Evolutionary conservation across 2,329 filamentous ascomycete genomes (phyloP), one percentile per base, ranked within the genome.

Genomic region (Lachnellula arida): DNA sequence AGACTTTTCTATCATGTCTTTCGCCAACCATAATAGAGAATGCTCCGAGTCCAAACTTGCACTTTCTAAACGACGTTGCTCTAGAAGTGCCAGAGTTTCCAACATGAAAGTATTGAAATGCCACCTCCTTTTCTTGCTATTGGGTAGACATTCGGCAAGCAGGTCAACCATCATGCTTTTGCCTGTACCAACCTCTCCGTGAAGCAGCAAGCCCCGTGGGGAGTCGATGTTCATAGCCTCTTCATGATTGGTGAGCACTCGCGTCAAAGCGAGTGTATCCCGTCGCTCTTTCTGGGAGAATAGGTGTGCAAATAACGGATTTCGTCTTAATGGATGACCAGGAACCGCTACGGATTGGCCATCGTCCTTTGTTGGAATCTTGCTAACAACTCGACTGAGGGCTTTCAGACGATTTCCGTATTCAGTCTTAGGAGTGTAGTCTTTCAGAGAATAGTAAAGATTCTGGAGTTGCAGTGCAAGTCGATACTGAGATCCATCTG

Each of bases 51-150:
- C 57, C 4, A 28, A n/a, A 32, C 39, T 35, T 22, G 48, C 11
- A 23, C 46, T 46, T 12, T 50, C 14, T 3, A 46, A 46, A 9
- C 54, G 49, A 12, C 54, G 78, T 12, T 78, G 74, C 64, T 93
- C 89, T 1, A 94, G 75, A 50, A 85, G 84, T 1, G 88, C 86
- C 47, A 92, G 78, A 0, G 83, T 85, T 62, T 92, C 85, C 8
- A 93, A 76, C 87, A 94, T 94, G 65, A 94, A 94, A 0, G 87
- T 91, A 68, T 90, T 91, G 72, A 91, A 94, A 68, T 93, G 89
- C 84, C 87, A 91, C 57, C 88, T 77, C 63, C 80, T 78, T 74
- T 93, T 93, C 65, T 84, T 85, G 46, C 78, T 75, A 15, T 84
- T 91, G 1, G 89, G 89, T 4, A 94, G 73, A 50, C 86, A 87